A percentile compares a stretch with the other conserved stretches of the same genome.
phyloP scores from a whole-genome alignment of 2,329 filamentous ascomycete species.

The Cytospora paraplurivora region DNA sequence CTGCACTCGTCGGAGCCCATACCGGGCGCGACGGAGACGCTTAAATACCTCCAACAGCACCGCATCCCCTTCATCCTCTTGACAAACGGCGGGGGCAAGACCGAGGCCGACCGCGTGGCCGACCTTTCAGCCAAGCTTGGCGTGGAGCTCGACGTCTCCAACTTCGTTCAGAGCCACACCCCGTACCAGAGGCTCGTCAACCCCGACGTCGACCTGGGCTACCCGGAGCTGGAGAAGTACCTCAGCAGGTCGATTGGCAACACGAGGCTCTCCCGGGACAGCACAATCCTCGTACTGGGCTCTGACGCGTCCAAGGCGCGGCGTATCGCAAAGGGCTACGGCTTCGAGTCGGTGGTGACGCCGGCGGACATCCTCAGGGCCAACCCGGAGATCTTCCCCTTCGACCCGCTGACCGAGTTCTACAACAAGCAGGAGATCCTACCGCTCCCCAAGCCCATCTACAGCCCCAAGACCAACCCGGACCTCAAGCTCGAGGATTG shows the following conservation, averaged over 20 bases:
- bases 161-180: conserved; percentile 89
- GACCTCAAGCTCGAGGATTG: conserved; percentile 38
- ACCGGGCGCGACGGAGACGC: conserved; percentile 72
- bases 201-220: conserved; percentile 43
- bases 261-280: conserved; percentile 49
- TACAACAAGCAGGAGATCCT: conserved; percentile 62
- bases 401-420: conserved; percentile 65
- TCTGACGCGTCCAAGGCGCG: conserved; percentile 69
- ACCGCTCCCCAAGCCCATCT: conserved; percentile 52
- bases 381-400: conserved; percentile 80
- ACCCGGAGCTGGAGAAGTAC: conserved; percentile 2
- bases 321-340: conserved; percentile 73
- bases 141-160: conserved; percentile 64
- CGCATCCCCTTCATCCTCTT: conserved; percentile 89
- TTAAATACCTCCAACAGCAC: conserved; percentile 71
- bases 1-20: conserved; percentile 79
- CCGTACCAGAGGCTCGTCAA: conserved; percentile 75
- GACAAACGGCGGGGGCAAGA: conserved; percentile 91
- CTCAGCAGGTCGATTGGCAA: conserved; percentile 32
- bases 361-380: conserved; percentile 80
- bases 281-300: conserved; percentile 75
- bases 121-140: conserved; percentile 69
- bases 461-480: conserved; percentile 28
- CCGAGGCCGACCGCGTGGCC: conserved; percentile 71
- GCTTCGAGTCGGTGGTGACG: conserved; percentile 80